Base-by-base conservation (phyloP, 164 flowering plant species). In the Amborella trichopoda region DNA sequence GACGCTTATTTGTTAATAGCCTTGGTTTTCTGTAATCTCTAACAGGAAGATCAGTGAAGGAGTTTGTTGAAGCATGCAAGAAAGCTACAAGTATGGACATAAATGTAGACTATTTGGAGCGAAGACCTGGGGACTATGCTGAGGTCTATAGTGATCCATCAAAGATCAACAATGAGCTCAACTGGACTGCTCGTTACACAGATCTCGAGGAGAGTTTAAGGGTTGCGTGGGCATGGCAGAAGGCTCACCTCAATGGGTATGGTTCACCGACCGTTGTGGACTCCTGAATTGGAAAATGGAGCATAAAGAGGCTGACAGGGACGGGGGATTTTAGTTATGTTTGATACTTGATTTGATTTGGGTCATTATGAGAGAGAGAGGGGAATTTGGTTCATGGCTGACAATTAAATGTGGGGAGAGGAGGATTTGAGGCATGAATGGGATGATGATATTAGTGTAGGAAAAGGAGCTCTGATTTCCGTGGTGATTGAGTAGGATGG, bases 201-300 rank as follows among this genome's bases (percentile, higher is more conserved):
- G 65, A 91, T 65, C 93, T 91, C 46, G 71, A 74, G 54, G 59
- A 78, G 58, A 91, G 99, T 58, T 52, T 91, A 52, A 39, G 54
- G 61, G 54, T 61, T 17, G 95, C 99, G 16, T 91, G 99, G 99
- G 84, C 69, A 60, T 91, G 99, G 99, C 99, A 91, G 43, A 75
- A 74, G 58, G 36, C 68, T 0, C 96, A 87, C 40, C 66, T 49
- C 8, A 60, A 81, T 46, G 99, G 99, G 23, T 91, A 91, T 49
- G 75, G 69, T 9, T 11, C 59, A 3, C 49, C 73, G 0, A 25
- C 41, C 51, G 65, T 52, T 14, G 6, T 22, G 44, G 22, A 13
- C 26, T 61, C 60, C 9, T 61, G 27, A 55, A n/a, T n/a, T n/a
- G n/a, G n/a, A n/a, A n/a, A n/a, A n/a, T n/a, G n/a, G n/a, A n/a